Evolutionary conservation across 306 rosid species (phyloP), one percentile per base, ranked within the genome.

Genomic region (Alnus glutinosa): DNA sequence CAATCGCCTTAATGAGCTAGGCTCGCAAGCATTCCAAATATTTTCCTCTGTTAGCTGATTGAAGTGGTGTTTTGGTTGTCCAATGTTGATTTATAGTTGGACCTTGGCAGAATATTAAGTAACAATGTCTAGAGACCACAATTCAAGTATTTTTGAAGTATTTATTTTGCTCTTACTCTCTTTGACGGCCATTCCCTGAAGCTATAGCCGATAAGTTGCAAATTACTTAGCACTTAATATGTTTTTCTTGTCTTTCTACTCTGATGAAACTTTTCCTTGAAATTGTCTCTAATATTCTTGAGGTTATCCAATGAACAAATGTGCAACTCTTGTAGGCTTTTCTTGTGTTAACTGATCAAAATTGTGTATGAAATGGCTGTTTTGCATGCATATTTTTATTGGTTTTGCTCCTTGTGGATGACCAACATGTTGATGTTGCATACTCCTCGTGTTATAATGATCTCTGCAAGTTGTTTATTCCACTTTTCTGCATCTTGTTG

Each of bases 401-500:
- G 50, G 42, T 66, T 66, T 2, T 66, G 1, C 50, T 66, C 15
- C 68, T 62, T 8, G 2, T 37, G 47, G 30, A 7, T 37, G 12
- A 23, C 16, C 71, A 37, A 36, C 11, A 1, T 37, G 71, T 32
- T 16, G 44, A 13, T 63, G 44, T 63, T 64, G 12, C 18, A 36
- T 64, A 37, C 23, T 15, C 19, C 36, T 8, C 5, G 47, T 64
- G 70, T 3, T 64, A 15, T 64, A 64, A 39, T 32, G 18, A 39
- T 3, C 47, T 30, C 68, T 34, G 48, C 70, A 14, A 64, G 48
- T 64, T 64, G 70, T 64, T 15, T 36, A 36, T 64, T 34, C 70
- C 70, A 14, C 23, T 5, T 64, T 64, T 64, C 70, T 64, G 70
- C 47, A 36, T 70, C 36, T 47, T 70, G 74, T 44, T 11, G 19